These are phyloP conservation scores for Vanderwaltozyma tropicalis DNA, from an alignment of 805 yeast species.

Conservation along the genomic window DNA sequence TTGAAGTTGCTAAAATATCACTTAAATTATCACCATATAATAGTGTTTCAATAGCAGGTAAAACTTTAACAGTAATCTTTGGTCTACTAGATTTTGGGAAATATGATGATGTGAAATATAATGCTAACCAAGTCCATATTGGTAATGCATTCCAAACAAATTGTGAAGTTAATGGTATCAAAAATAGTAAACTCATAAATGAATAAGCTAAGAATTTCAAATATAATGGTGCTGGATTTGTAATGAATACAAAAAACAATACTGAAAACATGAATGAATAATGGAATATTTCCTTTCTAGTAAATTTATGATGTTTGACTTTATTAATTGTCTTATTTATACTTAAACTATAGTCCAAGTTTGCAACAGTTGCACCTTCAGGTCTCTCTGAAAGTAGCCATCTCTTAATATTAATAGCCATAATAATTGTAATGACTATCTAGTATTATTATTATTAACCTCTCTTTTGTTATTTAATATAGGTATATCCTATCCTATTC, in stretches of 20 bases:
- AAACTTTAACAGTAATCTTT: conserved; percentile 71
- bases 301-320: conserved; percentile 35
- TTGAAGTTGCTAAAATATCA: conserved; percentile 65
- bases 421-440: neutral
- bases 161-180: conserved; percentile 74
- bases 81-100: conserved; percentile 72
- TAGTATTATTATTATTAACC: too few species aligned
- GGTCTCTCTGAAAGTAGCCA: conserved; percentile 48
- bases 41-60: conserved; percentile 87
- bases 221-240: conserved; percentile 44
- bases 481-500: too few species aligned
- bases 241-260: conserved; percentile 45
- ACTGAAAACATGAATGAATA: conserved; percentile 41
- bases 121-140: conserved; percentile 71
- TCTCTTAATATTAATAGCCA: conserved; percentile 32
- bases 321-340: conserved; percentile 33
- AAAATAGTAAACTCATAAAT: conserved; percentile 36
- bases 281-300: conserved; percentile 41
- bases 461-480: too few species aligned
- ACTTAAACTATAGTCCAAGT: conserved; percentile 40
- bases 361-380: conserved; percentile 38
- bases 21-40: conserved; percentile 84
- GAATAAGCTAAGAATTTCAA: conserved; percentile 24
- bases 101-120: conserved; percentile 69
- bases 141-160: conserved; percentile 78